A percentile compares a stretch with the other conserved stretches of the same genome.
phyloP scores from a whole-genome alignment of 176 grass and related monocot species.

The Musa itinerans region DNA sequence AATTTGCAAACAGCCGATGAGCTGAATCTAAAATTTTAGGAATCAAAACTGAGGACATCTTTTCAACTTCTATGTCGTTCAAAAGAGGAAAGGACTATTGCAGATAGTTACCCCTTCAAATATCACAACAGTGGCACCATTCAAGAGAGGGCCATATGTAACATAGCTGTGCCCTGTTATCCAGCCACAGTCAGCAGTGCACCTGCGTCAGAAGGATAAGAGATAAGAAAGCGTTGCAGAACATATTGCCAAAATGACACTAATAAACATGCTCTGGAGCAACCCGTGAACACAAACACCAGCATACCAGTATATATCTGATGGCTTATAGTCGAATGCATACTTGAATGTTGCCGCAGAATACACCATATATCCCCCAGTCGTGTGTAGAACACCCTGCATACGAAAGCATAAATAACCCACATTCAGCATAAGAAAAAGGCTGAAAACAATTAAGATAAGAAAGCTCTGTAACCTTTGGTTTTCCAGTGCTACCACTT shows the following conservation, averaged over 20 bases:
- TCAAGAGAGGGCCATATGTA: slow-evolving; percentile 89
- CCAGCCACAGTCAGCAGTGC: slow-evolving; percentile 98
- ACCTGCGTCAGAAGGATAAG: slow-evolving; percentile 53
- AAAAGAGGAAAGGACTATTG: background rate
- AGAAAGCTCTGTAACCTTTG: slow-evolving; percentile 48
- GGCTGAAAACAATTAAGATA: background rate
- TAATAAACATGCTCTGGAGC: background rate
- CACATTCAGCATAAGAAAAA: slow-evolving; percentile 14
- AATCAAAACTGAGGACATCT: background rate
- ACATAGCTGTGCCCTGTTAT: slow-evolving; percentile 99
- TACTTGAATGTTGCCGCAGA: slow-evolving; percentile 93
- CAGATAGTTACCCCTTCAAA: slow-evolving; percentile 78
- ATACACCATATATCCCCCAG: slow-evolving; percentile 96
- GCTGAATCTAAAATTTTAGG: background rate
- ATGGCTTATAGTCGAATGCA: slow-evolving; percentile 91
- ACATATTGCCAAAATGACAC: slow-evolving; percentile 11
- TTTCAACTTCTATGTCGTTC: background rate
- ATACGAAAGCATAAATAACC: slow-evolving; percentile 15
- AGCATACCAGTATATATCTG: slow-evolving; percentile 87
- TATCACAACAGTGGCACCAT: slow-evolving; percentile 81
- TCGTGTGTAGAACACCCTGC: slow-evolving; percentile 97
- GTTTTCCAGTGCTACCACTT: slow-evolving; percentile 96
- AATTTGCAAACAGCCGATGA: background rate
- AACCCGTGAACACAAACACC: background rate
- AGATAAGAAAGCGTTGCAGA: background rate